phyloP scores from a whole-genome alignment of 306 rosid genomes.

The Gynostemma pentaphyllum region DNA sequence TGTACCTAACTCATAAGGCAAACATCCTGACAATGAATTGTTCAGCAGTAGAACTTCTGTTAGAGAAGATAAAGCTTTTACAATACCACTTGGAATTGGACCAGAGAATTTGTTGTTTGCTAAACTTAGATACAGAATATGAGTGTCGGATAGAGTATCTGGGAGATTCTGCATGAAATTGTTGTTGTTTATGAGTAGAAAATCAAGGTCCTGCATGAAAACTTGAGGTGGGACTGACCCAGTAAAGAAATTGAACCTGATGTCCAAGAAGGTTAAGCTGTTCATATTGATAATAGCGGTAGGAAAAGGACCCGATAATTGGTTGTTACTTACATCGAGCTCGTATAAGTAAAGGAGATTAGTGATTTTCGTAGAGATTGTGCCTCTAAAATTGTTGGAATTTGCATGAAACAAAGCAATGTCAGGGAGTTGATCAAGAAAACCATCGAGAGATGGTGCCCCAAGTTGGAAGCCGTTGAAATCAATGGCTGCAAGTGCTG shows the following conservation, averaged over 20 bases:
- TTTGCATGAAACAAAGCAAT: constrained; percentile 86
- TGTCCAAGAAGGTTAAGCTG: constrained; percentile 47
- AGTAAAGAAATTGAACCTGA: constrained; percentile 63
- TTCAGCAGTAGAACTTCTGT: constrained; percentile 50
- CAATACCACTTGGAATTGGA: constrained; percentile 55
- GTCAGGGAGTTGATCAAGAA: constrained; percentile 68
- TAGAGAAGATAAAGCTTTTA: constrained; percentile 37
- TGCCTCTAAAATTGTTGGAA: constrained; percentile 63
- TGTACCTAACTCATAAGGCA: constrained; percentile 65
- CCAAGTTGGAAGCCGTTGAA: constrained; percentile 66
- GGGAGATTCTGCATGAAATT: constrained; percentile 50
- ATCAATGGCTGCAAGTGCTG: constrained; percentile 60
- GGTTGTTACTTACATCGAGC: constrained; percentile 76
- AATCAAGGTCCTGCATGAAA: constrained; percentile 52
- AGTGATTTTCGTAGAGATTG: constrained; percentile 40
- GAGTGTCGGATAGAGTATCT: constrained; percentile 37
- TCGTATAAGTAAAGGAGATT: constrained; percentile 62
- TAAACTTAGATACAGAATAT: constrained; percentile 50
- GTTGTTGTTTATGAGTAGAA: constrained; percentile 77
- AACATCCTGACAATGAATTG: constrained; percentile 66
- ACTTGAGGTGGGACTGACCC: constrained; percentile 73
- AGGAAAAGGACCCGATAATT: constrained; percentile 72
- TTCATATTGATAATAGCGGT: constrained; percentile 41
- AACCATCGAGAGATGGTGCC: constrained; percentile 68
- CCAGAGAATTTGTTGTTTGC: constrained; percentile 78